Evolutionary conservation across 257 asterid genomes (phyloP).

Genomic region (Solanum lignicaule): DNA sequence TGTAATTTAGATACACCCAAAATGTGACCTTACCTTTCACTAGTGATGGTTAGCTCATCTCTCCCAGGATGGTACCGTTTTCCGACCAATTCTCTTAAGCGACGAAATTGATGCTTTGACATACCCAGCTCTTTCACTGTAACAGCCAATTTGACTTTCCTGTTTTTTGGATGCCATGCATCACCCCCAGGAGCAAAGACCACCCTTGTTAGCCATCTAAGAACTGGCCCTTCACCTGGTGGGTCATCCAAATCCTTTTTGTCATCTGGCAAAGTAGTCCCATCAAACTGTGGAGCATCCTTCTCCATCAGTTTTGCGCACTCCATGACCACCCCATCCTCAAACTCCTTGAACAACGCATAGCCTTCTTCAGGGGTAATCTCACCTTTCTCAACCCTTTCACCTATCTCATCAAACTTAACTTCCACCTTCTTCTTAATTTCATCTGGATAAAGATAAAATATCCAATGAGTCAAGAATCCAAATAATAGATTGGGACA

Average conservation of each 20-base stretch:
- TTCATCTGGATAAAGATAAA: constrained; percentile 36
- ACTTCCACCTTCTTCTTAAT: constrained; percentile 61
- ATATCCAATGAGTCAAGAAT: not conserved
- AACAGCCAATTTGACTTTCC: constrained; percentile 69
- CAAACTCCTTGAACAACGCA: constrained; percentile 71
- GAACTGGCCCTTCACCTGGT: constrained; percentile 82
- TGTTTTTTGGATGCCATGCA: constrained; percentile 90
- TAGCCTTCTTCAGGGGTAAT: constrained; percentile 73
- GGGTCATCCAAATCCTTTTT: constrained; percentile 52
- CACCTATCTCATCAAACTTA: constrained; percentile 75
- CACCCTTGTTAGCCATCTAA: constrained; percentile 81
- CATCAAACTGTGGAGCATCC: constrained; percentile 35
- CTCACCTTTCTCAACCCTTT: constrained; percentile 69
- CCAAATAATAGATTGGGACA: not conserved
- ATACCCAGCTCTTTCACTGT: constrained; percentile 84
- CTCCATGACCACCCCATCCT: constrained; percentile 75
- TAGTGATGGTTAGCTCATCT: constrained; percentile 87
- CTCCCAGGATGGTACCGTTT: constrained; percentile 76
- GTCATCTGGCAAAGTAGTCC: constrained; percentile 18
- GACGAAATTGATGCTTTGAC: constrained; percentile 57
- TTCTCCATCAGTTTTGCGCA: constrained; percentile 55
- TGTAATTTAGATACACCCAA: not conserved
- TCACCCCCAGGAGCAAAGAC: constrained; percentile 88
- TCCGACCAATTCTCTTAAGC: constrained; percentile 81
- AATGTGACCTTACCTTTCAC: constrained; percentile 56